Conservation (phyloP, 2,329 filamentous ascomycete genomes). For the Hypoxylon sp. region DNA sequence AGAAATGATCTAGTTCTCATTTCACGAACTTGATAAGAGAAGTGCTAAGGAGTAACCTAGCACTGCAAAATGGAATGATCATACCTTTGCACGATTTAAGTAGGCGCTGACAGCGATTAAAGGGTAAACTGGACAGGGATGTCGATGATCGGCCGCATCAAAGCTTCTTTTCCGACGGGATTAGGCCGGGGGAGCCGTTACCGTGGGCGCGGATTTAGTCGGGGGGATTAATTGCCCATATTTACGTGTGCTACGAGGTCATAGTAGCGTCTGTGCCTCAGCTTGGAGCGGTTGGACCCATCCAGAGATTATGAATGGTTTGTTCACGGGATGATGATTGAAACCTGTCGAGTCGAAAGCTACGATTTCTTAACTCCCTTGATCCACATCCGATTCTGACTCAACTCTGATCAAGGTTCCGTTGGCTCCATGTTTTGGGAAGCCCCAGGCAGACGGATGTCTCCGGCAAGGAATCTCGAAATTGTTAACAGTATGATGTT, state of each 20-base stretch:
- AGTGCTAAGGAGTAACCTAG: too few species aligned
- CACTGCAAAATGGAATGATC: too few species aligned
- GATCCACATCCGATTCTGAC: slow-evolving; percentile 12
- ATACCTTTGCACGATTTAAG: too few species aligned
- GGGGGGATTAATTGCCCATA: slow-evolving; percentile 22
- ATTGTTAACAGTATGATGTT: slow-evolving; percentile 13
- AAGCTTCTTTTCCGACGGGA: slow-evolving; percentile 31
- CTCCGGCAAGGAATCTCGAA: not conserved
- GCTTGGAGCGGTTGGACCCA: too few species aligned
- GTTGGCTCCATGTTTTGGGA: not conserved
- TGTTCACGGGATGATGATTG: not conserved
- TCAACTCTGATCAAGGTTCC: too few species aligned
- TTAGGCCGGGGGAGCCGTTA: slow-evolving; percentile 22
- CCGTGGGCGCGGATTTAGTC: slow-evolving; percentile 25
- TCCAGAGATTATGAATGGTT: not conserved
- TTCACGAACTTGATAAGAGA: not conserved
- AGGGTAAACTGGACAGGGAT: slow-evolving; percentile 11
- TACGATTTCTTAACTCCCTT: not conserved
- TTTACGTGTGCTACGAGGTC: not conserved
- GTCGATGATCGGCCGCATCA: slow-evolving; percentile 25
- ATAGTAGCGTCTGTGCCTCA: not conserved
- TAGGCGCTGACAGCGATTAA: not conserved
- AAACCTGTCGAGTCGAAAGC: not conserved
- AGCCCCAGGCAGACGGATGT: not conserved
- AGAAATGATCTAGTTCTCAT: not conserved